Conservation (phyloP, 2,329 filamentous ascomycete species). For the Acrocalymma vagum region DNA sequence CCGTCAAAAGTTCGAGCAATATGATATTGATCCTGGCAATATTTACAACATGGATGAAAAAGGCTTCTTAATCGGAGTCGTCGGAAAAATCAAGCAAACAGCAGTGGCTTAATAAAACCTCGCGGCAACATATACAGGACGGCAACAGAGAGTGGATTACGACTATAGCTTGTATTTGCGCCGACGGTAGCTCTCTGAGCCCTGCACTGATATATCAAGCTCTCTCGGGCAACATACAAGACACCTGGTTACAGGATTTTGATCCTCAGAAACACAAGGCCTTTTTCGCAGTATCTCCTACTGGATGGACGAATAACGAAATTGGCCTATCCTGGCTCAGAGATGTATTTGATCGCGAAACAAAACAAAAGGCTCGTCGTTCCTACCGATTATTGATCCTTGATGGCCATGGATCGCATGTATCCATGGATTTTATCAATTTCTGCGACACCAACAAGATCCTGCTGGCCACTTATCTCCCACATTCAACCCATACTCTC, state of each 20-base stretch:
- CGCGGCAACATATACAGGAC: conserved; percentile 5
- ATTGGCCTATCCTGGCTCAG: conserved; percentile 17
- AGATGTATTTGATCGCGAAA: conserved; percentile 18
- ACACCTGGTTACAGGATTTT: conserved; percentile 9
- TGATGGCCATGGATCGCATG: conserved; percentile 2
- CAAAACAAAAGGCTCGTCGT: conserved; percentile 9
- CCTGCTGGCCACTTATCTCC: conserved; percentile 8
- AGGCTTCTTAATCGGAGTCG: background rate
- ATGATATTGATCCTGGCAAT: conserved; percentile 1
- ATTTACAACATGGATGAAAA: background rate
- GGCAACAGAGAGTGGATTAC: conserved; percentile 7
- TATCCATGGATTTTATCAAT: conserved; percentile 9
- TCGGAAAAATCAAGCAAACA: too few species aligned
- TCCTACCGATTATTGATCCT: conserved; percentile 10
- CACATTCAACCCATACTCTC: conserved; percentile 13
- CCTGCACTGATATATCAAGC: conserved; percentile 5
- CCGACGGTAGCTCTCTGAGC: background rate
- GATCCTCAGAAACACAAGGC: conserved; percentile 2
- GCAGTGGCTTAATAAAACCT: too few species aligned
- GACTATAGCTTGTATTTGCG: conserved; percentile 2
- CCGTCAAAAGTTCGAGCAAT: conserved; percentile 2
- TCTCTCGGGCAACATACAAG: background rate
- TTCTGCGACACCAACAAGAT: conserved; percentile 9
- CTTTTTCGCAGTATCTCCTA: conserved; percentile 4
- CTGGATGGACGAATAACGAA: conserved; percentile 18